phyloP scores from a whole-genome alignment of 805 yeast genomes.

The Metschnikowia lochheadii region DNA sequence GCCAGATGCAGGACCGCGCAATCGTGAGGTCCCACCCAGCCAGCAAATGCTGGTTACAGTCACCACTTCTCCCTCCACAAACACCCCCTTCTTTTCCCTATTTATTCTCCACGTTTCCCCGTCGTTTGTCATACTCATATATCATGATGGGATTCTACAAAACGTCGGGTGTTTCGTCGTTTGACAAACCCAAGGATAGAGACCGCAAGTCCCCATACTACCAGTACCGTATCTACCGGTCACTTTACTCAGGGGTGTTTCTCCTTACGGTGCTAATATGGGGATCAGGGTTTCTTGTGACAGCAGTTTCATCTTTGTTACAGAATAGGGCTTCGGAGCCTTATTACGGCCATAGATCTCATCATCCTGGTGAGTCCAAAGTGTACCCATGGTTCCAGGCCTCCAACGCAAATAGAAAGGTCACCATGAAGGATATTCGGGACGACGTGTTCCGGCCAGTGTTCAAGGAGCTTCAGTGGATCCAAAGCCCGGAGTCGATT shows the following conservation, averaged over 20 bases:
- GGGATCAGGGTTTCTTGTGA: constrained; percentile 32
- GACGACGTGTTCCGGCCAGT: constrained; percentile 55
- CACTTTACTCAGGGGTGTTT: constrained; percentile 11
- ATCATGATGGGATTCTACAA: not conserved
- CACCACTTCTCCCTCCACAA: not conserved
- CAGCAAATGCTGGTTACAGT: not conserved
- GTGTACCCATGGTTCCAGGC: constrained; percentile 12
- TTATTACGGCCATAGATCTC: not conserved
- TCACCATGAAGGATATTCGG: constrained; percentile 37
- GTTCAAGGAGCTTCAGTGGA: constrained; percentile 65
- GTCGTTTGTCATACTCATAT: not conserved
- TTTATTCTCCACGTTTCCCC: not conserved
- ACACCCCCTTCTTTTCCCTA: not conserved
- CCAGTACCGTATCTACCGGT: constrained; percentile 8
- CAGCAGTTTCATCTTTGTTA: constrained; percentile 9
- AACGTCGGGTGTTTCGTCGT: not conserved
- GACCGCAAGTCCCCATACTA: constrained; percentile 11
- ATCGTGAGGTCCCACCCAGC: not conserved
- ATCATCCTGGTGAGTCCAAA: not conserved
- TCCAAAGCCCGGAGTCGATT: constrained; percentile 46
- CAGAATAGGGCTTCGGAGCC: not conserved
- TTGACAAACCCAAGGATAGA: not conserved
- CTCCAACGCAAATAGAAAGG: constrained; percentile 18
- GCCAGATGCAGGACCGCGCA: not conserved
- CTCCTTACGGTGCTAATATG: constrained; percentile 30